phyloP scores from a whole-genome alignment of 2,329 filamentous ascomycete genomes.

The Fusarium tuaranense region DNA sequence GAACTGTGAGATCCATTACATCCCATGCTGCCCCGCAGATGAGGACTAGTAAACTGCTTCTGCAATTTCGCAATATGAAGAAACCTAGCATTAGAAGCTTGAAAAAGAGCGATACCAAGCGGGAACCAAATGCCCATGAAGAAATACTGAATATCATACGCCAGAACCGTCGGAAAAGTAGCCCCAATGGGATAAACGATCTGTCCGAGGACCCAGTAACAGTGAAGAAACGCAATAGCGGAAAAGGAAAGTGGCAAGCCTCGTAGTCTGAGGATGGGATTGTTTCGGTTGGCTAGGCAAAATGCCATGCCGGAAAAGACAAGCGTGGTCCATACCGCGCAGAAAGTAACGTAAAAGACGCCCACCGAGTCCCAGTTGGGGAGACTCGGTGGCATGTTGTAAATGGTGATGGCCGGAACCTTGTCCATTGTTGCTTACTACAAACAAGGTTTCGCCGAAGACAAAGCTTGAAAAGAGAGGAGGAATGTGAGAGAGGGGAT shows the following conservation, averaged over 20 bases:
- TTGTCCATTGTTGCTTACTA: slow-evolving; percentile 4
- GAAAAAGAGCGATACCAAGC: slow-evolving; percentile 73
- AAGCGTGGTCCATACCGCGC: slow-evolving; percentile 11
- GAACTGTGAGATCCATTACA: neutral
- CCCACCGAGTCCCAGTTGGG: slow-evolving; percentile 10
- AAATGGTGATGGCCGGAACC: slow-evolving; percentile 1
- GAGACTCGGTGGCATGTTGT: slow-evolving; percentile 11
- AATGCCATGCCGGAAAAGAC: slow-evolving; percentile 51
- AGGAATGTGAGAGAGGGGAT: too few relatives aligned
- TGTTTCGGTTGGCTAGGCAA: slow-evolving; percentile 51
- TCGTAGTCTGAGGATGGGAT: slow-evolving; percentile 54
- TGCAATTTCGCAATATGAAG: slow-evolving; percentile 68
- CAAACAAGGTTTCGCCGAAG: neutral
- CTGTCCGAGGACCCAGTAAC: slow-evolving; percentile 56
- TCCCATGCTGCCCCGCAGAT: neutral
- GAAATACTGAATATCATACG: slow-evolving; percentile 62
- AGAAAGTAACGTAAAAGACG: slow-evolving; percentile 16
- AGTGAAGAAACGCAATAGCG: slow-evolving; percentile 54
- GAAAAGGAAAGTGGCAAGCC: slow-evolving; percentile 54
- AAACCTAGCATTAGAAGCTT: slow-evolving; percentile 71
- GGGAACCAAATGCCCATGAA: slow-evolving; percentile 74
- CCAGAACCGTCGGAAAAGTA: slow-evolving; percentile 59
- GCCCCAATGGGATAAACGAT: slow-evolving; percentile 51
- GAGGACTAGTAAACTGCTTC: slow-evolving; percentile 41
- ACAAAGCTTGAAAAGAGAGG: neutral